Percentiles rank a stretch among this genome's conserved stretches.
phyloP scores from a whole-genome alignment of 2,329 filamentous ascomycete species.

The Stagonosporopsis vannaccii region DNA sequence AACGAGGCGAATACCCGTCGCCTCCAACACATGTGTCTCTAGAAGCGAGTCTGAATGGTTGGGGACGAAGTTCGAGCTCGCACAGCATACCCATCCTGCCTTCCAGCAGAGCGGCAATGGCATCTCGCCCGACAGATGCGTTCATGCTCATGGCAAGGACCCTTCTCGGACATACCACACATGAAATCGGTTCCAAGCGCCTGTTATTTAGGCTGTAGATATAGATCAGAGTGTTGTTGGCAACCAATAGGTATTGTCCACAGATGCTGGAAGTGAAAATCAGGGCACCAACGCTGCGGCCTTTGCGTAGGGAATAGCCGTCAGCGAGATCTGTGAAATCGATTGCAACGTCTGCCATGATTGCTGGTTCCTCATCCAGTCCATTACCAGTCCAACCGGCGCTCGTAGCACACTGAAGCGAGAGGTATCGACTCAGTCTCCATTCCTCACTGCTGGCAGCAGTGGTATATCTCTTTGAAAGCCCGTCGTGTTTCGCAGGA shows the following conservation, averaged over 20 bases:
- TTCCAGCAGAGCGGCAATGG: conserved; percentile 66
- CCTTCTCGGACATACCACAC: conserved; percentile 63
- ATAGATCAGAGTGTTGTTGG: conserved; percentile 62
- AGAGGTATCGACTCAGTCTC: conserved; percentile 56
- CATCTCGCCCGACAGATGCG: conserved; percentile 62
- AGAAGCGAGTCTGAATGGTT: conserved; percentile 1
- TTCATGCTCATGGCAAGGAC: conserved; percentile 70
- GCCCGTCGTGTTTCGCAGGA: conserved; percentile 35
- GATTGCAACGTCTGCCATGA: conserved; percentile 32
- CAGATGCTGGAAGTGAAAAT: conserved; percentile 65
- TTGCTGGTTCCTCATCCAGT: conserved; percentile 21
- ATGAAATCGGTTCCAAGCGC: conserved; percentile 57
- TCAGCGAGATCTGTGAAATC: conserved; percentile 47
- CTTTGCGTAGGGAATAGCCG: conserved; percentile 25
- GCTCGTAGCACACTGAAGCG: conserved; percentile 59
- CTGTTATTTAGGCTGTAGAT: conserved; percentile 59
- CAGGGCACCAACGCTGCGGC: conserved; percentile 34
- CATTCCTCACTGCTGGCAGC: conserved; percentile 37
- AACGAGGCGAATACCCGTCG: conserved; percentile 14
- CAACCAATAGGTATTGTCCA: conserved; percentile 64
- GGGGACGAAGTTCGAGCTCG: conserved; percentile 48
- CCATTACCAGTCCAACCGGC: conserved; percentile 51
- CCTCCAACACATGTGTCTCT: conserved; percentile 23
- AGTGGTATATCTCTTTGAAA: no score
- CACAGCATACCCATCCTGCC: conserved; percentile 68